Base-by-base conservation (phyloP, 1,139 yeast species). In the Yamadazyma atlantica region DNA sequence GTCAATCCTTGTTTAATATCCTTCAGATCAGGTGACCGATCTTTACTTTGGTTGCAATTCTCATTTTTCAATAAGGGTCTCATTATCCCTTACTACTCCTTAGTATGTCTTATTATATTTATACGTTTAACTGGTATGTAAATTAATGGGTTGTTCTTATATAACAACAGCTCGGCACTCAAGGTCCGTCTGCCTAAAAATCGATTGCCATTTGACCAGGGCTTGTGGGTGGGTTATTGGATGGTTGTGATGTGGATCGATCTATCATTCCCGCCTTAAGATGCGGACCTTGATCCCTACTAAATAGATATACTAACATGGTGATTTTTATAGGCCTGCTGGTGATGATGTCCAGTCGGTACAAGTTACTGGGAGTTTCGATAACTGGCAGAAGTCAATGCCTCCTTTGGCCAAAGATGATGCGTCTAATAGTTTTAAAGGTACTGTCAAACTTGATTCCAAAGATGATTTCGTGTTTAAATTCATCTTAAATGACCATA, bases 281-380 rank as follows among this genome's bases (percentile, higher is more conserved):
- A n/a, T n/a, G n/a, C n/a, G n/a, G n/a, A n/a, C n/a, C n/a, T n/a
- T n/a, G n/a, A n/a, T n/a, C n/a, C n/a, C n/a, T n/a, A n/a, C n/a
- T n/a, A n/a, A n/a, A n/a, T n/a, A n/a, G n/a, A n/a, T n/a, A 42
- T 36, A 37, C 39, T 37, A 33, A 37, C 41, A 15, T 7, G 4
- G 7, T 26, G 11, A 19, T 6, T 6, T 19, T 6, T 19, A 6
- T 21, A 37, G 52, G 50, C 49, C 50, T 16, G 48, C 40, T 33
- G 39, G 38, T 10, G 45, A 41, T n/a, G 46, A 29, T 13, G 34
- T 49, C 33, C 39, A 48, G 12, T 53, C 63, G 5, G 62, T 70
- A 23, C 60, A 60, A 32, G 62, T 70, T 24, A 70, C 76, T 2
- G 77, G 77, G 4, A 62, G 54, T 40, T 71, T 70, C 46, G 74